A percentile compares a stretch with the other conserved stretches of the same genome.
Conservation (phyloP, 306 rosid genomes). For the Morella rubra region DNA sequence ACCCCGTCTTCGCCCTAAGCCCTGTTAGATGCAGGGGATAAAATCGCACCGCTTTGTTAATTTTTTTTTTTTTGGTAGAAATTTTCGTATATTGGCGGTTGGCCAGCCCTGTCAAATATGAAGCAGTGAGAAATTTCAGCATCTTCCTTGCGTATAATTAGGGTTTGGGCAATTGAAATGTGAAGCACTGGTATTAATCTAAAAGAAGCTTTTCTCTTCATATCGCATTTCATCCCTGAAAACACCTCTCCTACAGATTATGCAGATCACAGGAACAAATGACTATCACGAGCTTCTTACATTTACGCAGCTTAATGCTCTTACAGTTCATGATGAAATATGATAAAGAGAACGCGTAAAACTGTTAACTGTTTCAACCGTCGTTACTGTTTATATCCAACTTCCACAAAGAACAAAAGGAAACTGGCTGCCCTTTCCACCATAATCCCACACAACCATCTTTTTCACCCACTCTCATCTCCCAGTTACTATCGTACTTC, state of each 20-base stretch:
- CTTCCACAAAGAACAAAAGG: constrained; percentile 83
- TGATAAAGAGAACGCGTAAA: background rate
- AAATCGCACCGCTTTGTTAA: no score
- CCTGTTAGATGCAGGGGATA: no score
- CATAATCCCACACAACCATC: constrained; percentile 60
- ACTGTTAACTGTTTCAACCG: constrained; percentile 8
- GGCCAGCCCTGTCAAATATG: no score
- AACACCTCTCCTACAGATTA: background rate
- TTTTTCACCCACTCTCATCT: constrained; percentile 69
- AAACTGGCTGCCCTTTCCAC: constrained; percentile 85
- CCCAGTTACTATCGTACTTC: constrained; percentile 85
- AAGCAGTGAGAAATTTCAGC: no score
- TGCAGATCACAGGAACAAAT: background rate
- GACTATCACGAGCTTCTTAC: background rate
- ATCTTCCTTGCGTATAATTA: no score
- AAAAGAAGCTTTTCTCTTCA: no score
- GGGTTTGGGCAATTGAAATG: background rate
- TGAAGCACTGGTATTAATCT: background rate
- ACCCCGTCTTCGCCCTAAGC: no score
- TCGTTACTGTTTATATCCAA: constrained; percentile 23
- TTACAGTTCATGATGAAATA: background rate
- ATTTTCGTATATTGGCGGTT: no score
- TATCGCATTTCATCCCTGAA: no score
- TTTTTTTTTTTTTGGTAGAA: no score
- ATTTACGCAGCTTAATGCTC: background rate